A percentile compares a stretch with the other conserved stretches of the same genome.
phyloP scores from a whole-genome alignment of 306 rosid genomes.

The Vigna reflexopilosa region DNA sequence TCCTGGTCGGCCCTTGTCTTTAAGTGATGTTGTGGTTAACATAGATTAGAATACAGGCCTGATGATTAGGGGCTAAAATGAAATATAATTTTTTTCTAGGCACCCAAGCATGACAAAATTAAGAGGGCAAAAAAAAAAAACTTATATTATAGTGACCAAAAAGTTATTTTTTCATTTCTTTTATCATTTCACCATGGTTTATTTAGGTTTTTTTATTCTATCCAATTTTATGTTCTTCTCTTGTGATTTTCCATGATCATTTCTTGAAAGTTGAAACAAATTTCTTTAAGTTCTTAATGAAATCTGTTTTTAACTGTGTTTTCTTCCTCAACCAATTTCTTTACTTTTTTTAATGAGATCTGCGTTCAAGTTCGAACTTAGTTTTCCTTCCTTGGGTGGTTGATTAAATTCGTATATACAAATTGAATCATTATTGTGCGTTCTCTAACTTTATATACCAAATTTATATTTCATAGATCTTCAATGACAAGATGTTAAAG shows the following conservation, averaged over 20 bases:
- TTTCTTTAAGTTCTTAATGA: conserved; percentile 18
- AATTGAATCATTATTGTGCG: conserved; percentile 8
- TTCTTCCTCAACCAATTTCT: conserved; percentile 16
- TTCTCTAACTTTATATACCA: conserved; percentile 42
- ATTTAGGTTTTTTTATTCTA: conserved; percentile 20
- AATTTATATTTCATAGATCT: conserved; percentile 62
- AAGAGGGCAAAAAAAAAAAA: not conserved
- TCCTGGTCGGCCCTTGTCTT: not conserved
- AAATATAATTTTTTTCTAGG: not conserved
- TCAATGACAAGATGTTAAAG: conserved; percentile 86
- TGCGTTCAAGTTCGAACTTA: not conserved
- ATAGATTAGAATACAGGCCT: not conserved
- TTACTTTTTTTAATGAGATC: conserved; percentile 9
- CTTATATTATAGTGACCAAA: not conserved
- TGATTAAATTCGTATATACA: conserved; percentile 21
- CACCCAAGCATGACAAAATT: not conserved
- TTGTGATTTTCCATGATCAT: conserved; percentile 10
- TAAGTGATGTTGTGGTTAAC: not conserved
- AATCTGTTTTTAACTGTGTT: conserved; percentile 19
- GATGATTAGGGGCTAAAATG: not conserved
- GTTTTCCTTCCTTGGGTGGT: conserved; percentile 14
- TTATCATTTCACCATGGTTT: not conserved
- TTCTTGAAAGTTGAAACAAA: conserved; percentile 5
- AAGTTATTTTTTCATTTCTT: not conserved
- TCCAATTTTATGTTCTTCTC: too few species aligned